Percentiles rank a stretch among this genome's conserved stretches.
These are phyloP conservation scores for Bacidia rubella DNA, from an alignment of 495 filamentous ascomycete species.

Conservation along the genomic window DNA sequence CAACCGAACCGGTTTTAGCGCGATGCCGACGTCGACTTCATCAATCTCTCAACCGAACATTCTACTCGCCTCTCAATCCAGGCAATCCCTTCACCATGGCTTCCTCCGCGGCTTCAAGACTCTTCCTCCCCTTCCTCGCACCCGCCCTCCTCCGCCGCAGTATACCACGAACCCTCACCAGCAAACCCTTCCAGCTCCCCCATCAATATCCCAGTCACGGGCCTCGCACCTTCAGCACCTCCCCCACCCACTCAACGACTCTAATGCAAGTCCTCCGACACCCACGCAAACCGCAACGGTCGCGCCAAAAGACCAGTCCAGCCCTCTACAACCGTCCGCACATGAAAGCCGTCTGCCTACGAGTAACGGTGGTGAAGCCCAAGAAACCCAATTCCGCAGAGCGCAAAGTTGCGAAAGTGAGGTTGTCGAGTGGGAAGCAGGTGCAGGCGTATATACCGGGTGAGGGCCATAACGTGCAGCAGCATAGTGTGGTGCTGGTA, in stretches of 20 bases:
- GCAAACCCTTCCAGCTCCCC: slow-evolving; percentile 27
- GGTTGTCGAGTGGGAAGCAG: slow-evolving; percentile 59
- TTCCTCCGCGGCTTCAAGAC: neutral
- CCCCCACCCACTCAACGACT: slow-evolving; percentile 30
- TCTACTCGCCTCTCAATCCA: no score
- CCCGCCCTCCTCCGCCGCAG: slow-evolving; percentile 27
- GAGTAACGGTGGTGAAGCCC: slow-evolving; percentile 80
- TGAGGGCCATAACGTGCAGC: slow-evolving; percentile 87
- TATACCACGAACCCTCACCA: slow-evolving; percentile 15
- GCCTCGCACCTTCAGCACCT: slow-evolving; percentile 29
- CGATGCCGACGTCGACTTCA: no score
- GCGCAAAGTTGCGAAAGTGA: slow-evolving; percentile 77
- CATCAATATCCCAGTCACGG: slow-evolving; percentile 15
- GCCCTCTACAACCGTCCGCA: slow-evolving; percentile 63
- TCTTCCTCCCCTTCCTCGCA: slow-evolving; percentile 16
- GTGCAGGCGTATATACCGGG: slow-evolving; percentile 9
- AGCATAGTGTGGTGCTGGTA: slow-evolving; percentile 93
- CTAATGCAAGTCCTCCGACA: slow-evolving; percentile 50
- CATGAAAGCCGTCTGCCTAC: slow-evolving; percentile 90
- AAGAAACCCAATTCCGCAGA: slow-evolving; percentile 99
- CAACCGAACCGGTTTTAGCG: no score
- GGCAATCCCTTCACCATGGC: neutral
- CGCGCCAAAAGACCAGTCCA: slow-evolving; percentile 73
- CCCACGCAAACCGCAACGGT: slow-evolving; percentile 59
- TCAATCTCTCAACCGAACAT: no score